Conservation (phyloP, 768 basidiomycete species). For the Psilocybe tampanensis region DNA sequence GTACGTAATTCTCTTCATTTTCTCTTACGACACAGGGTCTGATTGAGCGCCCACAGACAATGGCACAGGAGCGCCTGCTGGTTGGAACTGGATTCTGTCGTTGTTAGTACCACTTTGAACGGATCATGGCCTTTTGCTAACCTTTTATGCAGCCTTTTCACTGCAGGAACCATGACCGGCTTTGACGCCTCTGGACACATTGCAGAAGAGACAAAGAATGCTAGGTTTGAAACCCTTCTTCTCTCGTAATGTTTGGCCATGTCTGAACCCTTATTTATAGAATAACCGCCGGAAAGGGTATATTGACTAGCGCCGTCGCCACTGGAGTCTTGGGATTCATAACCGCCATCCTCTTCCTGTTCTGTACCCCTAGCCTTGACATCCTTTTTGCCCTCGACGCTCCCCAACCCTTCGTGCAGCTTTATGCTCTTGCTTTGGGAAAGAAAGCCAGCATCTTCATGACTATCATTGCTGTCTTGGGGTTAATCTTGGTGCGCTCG, state of each 20-base stretch:
- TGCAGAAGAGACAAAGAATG: slow-evolving; percentile 88
- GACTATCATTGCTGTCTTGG: slow-evolving; percentile 81
- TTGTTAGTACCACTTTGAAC: slow-evolving; percentile 48
- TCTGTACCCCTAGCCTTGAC: slow-evolving; percentile 81
- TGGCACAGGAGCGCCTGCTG: slow-evolving; percentile 83
- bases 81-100: slow-evolving; percentile 91
- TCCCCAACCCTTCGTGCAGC: slow-evolving; percentile 89
- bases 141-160: slow-evolving; percentile 62
- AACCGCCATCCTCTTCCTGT: slow-evolving; percentile 80
- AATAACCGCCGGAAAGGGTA: slow-evolving; percentile 80
- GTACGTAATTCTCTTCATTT: slow-evolving; percentile 43
- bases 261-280: slow-evolving; percentile 32
- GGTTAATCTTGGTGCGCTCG: slow-evolving; percentile 74
- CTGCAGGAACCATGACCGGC: slow-evolving; percentile 86
- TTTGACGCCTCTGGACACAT: slow-evolving; percentile 91
- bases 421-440: slow-evolving; percentile 85
- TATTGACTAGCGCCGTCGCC: slow-evolving; percentile 74
- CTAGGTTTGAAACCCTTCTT: slow-evolving; percentile 45
- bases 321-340: slow-evolving; percentile 81
- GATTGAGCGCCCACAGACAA: slow-evolving; percentile 57
- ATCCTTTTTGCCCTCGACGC: slow-evolving; percentile 75
- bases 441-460: slow-evolving; percentile 81
- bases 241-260: background rate
- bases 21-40: background rate
- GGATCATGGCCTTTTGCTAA: background rate